Conservation (phyloP, 2,329 filamentous ascomycete species). For the Neospermospora avenae region DNA sequence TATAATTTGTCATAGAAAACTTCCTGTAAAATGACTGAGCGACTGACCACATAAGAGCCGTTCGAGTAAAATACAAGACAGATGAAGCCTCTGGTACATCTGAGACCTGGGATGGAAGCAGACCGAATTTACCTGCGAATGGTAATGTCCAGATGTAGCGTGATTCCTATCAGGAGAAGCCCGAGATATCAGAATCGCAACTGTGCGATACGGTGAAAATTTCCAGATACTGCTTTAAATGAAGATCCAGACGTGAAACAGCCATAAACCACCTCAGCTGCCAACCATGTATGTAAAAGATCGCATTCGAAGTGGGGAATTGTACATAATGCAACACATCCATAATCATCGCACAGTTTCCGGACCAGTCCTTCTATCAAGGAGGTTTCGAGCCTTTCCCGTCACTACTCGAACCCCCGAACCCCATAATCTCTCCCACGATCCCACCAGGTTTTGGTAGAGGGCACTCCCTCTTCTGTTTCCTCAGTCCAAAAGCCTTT, state of each 20-base stretch:
- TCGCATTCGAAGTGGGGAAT: not conserved
- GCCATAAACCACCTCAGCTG: not conserved
- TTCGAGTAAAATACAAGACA: too few relatives aligned
- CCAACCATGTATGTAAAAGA: not conserved
- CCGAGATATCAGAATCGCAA: too few relatives aligned
- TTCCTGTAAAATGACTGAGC: too few relatives aligned
- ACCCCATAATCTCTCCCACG: conserved; percentile 64
- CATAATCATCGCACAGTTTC: not conserved
- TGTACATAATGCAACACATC: conserved; percentile 16
- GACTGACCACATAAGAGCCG: too few relatives aligned
- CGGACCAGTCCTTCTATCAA: conserved; percentile 12
- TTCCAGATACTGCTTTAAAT: too few relatives aligned
- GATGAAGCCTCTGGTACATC: too few relatives aligned
- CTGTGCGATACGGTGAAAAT: too few relatives aligned
- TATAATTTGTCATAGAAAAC: too few relatives aligned
- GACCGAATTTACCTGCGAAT: too few relatives aligned
- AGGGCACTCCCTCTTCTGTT: conserved; percentile 72
- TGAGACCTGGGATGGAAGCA: too few relatives aligned
- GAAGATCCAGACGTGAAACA: not conserved
- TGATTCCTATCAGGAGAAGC: too few relatives aligned
- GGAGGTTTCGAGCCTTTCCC: conserved; percentile 29
- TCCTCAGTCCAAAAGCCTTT: conserved; percentile 42
- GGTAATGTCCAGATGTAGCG: too few relatives aligned
- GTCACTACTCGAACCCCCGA: conserved; percentile 27
- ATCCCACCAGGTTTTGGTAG: conserved; percentile 85